phyloP scores from a whole-genome alignment of 257 asterid genomes.

The Oldenlandia corymbosa region DNA sequence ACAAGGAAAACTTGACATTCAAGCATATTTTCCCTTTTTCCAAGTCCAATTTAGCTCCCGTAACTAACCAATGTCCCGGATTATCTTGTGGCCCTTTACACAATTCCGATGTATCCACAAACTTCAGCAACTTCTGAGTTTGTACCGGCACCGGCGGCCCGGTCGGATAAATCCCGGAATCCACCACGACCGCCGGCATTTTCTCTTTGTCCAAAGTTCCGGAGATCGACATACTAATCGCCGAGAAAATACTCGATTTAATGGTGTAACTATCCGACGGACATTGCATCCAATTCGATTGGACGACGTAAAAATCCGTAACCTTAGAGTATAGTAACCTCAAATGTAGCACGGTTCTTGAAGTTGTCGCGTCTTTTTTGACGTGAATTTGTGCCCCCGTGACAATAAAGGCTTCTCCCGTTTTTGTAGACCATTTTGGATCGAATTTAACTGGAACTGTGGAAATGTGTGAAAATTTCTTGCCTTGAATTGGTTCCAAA shows the following conservation, averaged over 20 bases:
- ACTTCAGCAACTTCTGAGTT: constrained; percentile 49
- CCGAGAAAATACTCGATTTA: constrained; percentile 52
- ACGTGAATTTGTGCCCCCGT: constrained; percentile 84
- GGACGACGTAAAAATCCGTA: constrained; percentile 37
- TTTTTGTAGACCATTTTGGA: constrained; percentile 38
- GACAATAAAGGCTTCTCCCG: constrained; percentile 50
- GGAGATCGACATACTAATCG: constrained; percentile 44
- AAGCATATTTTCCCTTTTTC: constrained; percentile 75
- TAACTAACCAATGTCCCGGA: constrained; percentile 93
- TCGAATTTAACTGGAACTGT: constrained; percentile 66
- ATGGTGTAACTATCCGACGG: constrained; percentile 31
- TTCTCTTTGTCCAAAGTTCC: constrained; percentile 42
- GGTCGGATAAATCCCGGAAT: constrained; percentile 63
- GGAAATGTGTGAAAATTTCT: constrained; percentile 69
- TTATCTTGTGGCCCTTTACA: constrained; percentile 71
- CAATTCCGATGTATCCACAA: constrained; percentile 63
- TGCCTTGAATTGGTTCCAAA: constrained; percentile 65
- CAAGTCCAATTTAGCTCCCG: constrained; percentile 73
- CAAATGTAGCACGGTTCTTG: constrained; percentile 53
- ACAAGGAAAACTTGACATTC: constrained; percentile 67
- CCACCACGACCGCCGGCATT: constrained; percentile 39
- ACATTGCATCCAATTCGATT: constrained; percentile 62
- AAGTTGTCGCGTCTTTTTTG: constrained; percentile 26
- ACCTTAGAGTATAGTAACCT: constrained; percentile 46
- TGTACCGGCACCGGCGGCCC: constrained; percentile 67